Evolutionary conservation across 192 early-diverging fungal genomes (phyloP), one percentile per base, ranked within the genome.

Genomic region (Backusella mclennaniae): DNA sequence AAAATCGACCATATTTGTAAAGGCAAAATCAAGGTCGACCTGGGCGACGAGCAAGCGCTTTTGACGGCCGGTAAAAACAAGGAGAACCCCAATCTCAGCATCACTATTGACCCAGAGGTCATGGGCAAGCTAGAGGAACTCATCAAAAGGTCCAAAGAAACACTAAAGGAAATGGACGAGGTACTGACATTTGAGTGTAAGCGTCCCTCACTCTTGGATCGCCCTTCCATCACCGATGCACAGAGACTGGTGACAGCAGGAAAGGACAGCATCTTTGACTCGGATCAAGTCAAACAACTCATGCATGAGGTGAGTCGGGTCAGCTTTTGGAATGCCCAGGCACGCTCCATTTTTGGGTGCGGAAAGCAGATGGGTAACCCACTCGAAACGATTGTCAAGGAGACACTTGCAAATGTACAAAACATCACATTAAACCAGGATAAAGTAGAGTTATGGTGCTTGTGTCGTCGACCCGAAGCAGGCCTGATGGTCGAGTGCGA

Each of bases 401-500:
- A 69, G 3, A 29, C 42, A 4, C 19, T 69, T 14, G 17, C 23
- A 1, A 67, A 52, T 19, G 46, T 76, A 29, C 39, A 49, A 71
- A 21, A 19, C 11, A 75, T 52, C 15, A 75, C 56, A 9, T 36
- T 29, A 3, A 63, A 52, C 39, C 33, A 73, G 26, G 52, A 59
- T 14, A 44, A 69, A 9, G 17, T 35, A 17, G 79, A 76, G 11
- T 39, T 26, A 35, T 91, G 89, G 75, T 94, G 93, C 71, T 73
- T 92, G 17, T 94, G 93, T 35, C 80, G 90, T 63, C 77, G 78
- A 36, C 76, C 87, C 3, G 92, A 93, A 35, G 73, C 80, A 35
- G 91, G 88, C 2, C 79, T 89, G 75, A 93, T 93, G 92, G 86
- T 92, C 14, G 86, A 92, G 69, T 93, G 92, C 73, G 89, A 88